Percentiles rank a stretch among this genome's conserved stretches.
These are phyloP conservation scores for Candida vaughaniae DNA, from an alignment of 805 yeast species.

Conservation along the genomic window DNA sequence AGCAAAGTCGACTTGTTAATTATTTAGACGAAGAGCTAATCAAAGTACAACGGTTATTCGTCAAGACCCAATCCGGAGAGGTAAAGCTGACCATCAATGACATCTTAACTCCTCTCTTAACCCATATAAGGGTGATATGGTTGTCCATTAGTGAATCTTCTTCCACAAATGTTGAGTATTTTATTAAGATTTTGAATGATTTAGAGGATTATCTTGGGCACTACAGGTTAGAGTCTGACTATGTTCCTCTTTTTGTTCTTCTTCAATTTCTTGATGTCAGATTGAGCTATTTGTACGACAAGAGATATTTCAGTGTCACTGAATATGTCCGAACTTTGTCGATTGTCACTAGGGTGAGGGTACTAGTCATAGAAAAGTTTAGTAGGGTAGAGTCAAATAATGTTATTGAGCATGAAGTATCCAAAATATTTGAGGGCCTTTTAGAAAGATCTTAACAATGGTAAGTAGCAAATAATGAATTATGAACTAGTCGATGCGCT, in stretches of 20 bases:
- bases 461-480: not conserved
- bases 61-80: slow-evolving; percentile 35
- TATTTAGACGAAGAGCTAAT: slow-evolving; percentile 36
- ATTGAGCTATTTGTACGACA: slow-evolving; percentile 10
- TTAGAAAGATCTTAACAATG: slow-evolving; percentile 25
- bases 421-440: slow-evolving; percentile 39
- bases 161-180: slow-evolving; percentile 37
- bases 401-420: slow-evolving; percentile 34
- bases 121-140: slow-evolving; percentile 32
- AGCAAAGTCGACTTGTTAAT: slow-evolving; percentile 37
- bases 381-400: slow-evolving; percentile 13
- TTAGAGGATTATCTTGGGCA: slow-evolving; percentile 38
- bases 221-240: slow-evolving; percentile 16
- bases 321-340: slow-evolving; percentile 33
- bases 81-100: slow-evolving; percentile 22
- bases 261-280: slow-evolving; percentile 12
- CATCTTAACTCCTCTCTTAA: slow-evolving; percentile 24
- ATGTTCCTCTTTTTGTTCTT: slow-evolving; percentile 6
- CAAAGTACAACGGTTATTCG: slow-evolving; percentile 32
- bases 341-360: slow-evolving; percentile 30
- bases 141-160: slow-evolving; percentile 24
- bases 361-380: slow-evolving; percentile 26
- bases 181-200: slow-evolving; percentile 35
- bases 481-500: slow-evolving; percentile 1
- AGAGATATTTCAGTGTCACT: slow-evolving; percentile 23